Conservation (phyloP, 129 eudicot species). For the Centaurea solstitialis region DNA sequence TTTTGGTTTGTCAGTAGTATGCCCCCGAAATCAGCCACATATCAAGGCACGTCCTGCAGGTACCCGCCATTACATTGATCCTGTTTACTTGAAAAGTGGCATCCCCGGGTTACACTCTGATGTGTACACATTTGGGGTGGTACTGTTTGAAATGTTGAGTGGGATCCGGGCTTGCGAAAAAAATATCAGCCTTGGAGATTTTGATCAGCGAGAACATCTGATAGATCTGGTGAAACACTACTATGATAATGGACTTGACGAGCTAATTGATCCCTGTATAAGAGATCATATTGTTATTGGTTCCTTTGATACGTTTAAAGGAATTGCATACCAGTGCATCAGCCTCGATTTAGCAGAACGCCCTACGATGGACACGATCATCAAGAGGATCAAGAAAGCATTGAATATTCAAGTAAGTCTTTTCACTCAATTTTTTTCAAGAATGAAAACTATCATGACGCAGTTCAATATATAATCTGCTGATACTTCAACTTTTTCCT, state of each 20-base stretch:
- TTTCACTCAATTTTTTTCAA: background rate
- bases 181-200: background rate
- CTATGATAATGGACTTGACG: background rate
- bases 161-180: background rate
- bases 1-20: background rate
- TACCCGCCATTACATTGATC: background rate
- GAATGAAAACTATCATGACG: background rate
- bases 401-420: conserved; percentile 10
- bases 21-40: background rate
- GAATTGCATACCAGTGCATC: conserved; percentile 15
- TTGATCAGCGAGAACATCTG: too few species aligned
- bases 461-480: background rate
- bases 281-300: background rate
- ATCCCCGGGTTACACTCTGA: background rate
- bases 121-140: conserved; percentile 4
- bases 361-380: background rate
- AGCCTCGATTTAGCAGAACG: background rate
- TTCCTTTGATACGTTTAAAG: background rate
- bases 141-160: conserved; percentile 1
- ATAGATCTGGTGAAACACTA: background rate
- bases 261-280: background rate
- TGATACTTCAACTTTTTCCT: background rate
- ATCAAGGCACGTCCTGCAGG: background rate
- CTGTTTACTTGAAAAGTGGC: background rate
- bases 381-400: background rate